These are phyloP conservation scores for Aspergillus texensis DNA, from an alignment of 2,329 filamentous ascomycete species.

Conservation along the genomic window DNA sequence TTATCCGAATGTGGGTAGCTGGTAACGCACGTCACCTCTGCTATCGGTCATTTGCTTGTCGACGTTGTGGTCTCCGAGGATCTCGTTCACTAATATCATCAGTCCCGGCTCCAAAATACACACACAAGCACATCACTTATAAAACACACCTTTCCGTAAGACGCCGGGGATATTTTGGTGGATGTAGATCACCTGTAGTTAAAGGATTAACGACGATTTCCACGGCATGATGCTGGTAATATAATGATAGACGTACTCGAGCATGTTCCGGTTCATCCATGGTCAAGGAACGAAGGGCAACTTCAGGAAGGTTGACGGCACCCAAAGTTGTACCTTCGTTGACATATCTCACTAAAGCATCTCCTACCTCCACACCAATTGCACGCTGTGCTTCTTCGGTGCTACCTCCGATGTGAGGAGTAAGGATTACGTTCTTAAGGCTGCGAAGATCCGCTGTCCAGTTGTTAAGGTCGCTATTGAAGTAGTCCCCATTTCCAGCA, in stretches of 20 bases:
- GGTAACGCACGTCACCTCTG: conserved; percentile 72
- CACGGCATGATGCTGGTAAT: not conserved
- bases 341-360: conserved; percentile 88
- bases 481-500: conserved; percentile 91
- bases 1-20: not conserved
- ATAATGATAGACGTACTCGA: conserved; percentile 57
- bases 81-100: conserved; percentile 74
- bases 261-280: conserved; percentile 87
- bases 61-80: conserved; percentile 93
- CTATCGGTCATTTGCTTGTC: conserved; percentile 99
- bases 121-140: not conserved
- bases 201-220: conserved; percentile 5
- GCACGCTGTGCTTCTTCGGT: conserved; percentile 97
- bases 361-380: conserved; percentile 89
- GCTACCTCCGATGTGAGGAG: conserved; percentile 94
- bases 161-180: conserved; percentile 97
- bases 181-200: conserved; percentile 79
- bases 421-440: conserved; percentile 90
- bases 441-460: conserved; percentile 85
- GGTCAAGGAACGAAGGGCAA: conserved; percentile 84
- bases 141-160: conserved; percentile 69
- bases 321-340: conserved; percentile 91
- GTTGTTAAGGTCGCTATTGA: conserved; percentile 77
- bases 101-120: conserved; percentile 14
- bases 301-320: conserved; percentile 96